These are phyloP conservation scores for Cladosporium austrohemisphaericum DNA, from an alignment of 2,329 filamentous ascomycete species.

Conservation along the genomic window DNA sequence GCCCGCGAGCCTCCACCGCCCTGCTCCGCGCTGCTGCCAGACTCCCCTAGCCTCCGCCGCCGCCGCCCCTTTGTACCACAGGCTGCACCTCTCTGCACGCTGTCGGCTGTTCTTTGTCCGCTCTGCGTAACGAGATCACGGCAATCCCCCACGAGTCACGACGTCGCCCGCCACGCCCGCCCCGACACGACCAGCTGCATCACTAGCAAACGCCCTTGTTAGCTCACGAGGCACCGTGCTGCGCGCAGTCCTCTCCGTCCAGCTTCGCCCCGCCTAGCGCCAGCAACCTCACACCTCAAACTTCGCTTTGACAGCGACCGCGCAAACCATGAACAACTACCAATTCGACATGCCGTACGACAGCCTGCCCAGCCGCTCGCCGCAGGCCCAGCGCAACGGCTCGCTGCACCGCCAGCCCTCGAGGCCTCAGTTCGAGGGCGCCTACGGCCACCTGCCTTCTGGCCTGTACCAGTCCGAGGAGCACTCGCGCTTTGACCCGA, in stretches of 20 bases:
- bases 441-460: conserved; percentile 62
- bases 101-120: conserved; percentile 7
- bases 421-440: conserved; percentile 65
- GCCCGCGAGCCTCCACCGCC: no score
- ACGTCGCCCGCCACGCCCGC: neutral
- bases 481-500: conserved; percentile 49
- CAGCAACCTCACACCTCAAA: conserved; percentile 5
- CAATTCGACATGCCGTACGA: conserved; percentile 67
- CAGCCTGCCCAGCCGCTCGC: conserved; percentile 65
- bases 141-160: conserved; percentile 5
- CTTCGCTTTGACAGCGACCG: neutral
- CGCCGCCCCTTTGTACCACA: neutral
- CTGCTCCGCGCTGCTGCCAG: no score
- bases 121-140: conserved; percentile 14
- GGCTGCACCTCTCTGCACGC: conserved; percentile 1
- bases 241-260: conserved; percentile 8
- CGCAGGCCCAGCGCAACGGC: conserved; percentile 66
- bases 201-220: conserved; percentile 9
- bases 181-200: conserved; percentile 1
- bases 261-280: neutral
- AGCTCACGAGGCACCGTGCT: neutral
- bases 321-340: conserved; percentile 31
- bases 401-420: conserved; percentile 67
- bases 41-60: neutral
- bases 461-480: conserved; percentile 70